Base-by-base conservation (phyloP, 441 rosid genomes). In the Euphorbia schlechtendalii region DNA sequence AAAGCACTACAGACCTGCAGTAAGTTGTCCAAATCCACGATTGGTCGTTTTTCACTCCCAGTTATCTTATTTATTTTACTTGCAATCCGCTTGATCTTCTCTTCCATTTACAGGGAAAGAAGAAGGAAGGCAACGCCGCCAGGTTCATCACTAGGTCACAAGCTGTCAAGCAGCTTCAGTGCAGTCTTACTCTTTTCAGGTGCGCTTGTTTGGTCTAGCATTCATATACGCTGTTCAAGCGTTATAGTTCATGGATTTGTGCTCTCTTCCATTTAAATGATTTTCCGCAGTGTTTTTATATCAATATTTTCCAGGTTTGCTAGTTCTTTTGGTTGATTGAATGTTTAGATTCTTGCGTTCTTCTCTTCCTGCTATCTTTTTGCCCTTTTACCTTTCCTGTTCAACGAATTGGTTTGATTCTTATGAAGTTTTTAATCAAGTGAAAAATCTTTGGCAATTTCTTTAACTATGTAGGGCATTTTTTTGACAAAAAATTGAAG, bases 61-160 rank as follows among this genome's bases (percentile, higher is more conserved):
- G 34, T n/a, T n/a, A n/a, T n/a, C n/a, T 38, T 68, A 28, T 28
- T 34, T 71, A 46, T 30, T 65, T 41, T 24, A 24, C 11, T 13
- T 32, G 61, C 53, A 14, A 30, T 62, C 15, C 60, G 22, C 34
- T 13, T 21, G 30, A 64, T 56, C 22, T 60, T 68, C 59, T 28
- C 45, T 5, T 15, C 7, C 15, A 15, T 38, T 61, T 68, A 0
- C 78, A 92, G 98, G 98, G 98, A 11, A 92, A 92, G 83, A 92
- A 84, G 77, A 92, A 83, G 83, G 96, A 89, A 77, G 98, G 98
- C 51, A 89, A 89, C 74, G 94, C 84, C 22, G 87, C 94, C 32
- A 79, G 83, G 77, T 90, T 85, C 77, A 66, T 85, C 75, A 87
- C 96, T 68, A 82, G 98, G 86, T 80, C 95, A 28, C 91, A 88